Conservation (phyloP, 164 flowering plant genomes). For the Dillenia suffruticosa region DNA sequence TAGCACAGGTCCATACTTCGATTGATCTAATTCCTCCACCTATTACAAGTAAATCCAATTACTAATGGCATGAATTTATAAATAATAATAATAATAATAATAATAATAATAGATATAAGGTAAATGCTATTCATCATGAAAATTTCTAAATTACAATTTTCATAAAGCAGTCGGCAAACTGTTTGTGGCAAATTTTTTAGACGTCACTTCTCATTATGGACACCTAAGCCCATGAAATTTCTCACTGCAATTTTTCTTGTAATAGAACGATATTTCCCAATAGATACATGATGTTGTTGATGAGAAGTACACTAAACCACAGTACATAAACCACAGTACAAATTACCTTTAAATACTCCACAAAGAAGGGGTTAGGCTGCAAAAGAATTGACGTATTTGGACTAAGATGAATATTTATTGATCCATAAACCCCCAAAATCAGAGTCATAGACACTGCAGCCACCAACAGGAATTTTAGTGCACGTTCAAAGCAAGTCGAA, state of each 20-base stretch:
- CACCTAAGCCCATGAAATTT: too few species aligned
- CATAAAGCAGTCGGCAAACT: too few species aligned
- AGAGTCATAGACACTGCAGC: slow-evolving; percentile 46
- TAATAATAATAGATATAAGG: too few species aligned
- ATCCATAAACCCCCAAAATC: slow-evolving; percentile 49
- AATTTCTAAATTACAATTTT: too few species aligned
- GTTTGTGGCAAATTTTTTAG: too few species aligned
- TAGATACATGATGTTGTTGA: too few species aligned
- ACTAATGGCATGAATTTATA: not conserved
- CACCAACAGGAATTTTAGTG: too few species aligned
- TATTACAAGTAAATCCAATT: slow-evolving; percentile 9
- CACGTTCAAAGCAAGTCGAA: too few species aligned
- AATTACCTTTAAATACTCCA: slow-evolving; percentile 42
- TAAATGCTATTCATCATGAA: too few species aligned
- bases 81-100: not conserved
- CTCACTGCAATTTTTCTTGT: too few species aligned
- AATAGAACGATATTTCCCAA: too few species aligned
- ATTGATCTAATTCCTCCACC: slow-evolving; percentile 33
- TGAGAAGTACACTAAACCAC: not conserved
- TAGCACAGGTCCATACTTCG: slow-evolving; percentile 23
- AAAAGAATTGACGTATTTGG: slow-evolving; percentile 44
- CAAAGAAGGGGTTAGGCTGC: slow-evolving; percentile 42
- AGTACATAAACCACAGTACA: not conserved
- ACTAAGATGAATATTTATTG: slow-evolving; percentile 35
- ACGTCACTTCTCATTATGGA: too few species aligned